Percentiles rank a stretch among this genome's conserved stretches.
Evolutionary conservation across 495 filamentous ascomycete genomes (phyloP).

Genomic region (Tuber borchii): DNA sequence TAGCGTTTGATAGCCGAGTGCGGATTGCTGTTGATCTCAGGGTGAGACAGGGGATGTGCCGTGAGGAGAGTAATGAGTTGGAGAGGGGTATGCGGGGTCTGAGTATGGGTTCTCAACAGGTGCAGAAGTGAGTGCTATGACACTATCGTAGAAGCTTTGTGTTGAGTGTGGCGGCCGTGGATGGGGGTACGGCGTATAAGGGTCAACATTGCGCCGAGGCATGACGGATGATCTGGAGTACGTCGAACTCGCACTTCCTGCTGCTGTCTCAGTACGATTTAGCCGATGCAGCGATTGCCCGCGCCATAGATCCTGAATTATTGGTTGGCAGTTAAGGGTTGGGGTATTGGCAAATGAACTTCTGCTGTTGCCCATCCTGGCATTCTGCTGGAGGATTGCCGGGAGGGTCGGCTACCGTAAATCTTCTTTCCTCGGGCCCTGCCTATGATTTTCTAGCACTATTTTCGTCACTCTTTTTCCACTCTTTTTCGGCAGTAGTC

Average conservation of each 20-base stretch:
- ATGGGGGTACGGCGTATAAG: not conserved
- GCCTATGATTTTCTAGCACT: no score
- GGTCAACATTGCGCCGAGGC: not conserved
- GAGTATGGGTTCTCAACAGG: not conserved
- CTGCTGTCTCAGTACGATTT: not conserved
- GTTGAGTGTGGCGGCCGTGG: not conserved
- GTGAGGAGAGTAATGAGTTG: not conserved
- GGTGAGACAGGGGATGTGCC: no score
- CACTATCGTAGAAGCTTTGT: not conserved
- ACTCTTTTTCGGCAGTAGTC: no score
- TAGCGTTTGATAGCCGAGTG: no score
- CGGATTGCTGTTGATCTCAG: no score
- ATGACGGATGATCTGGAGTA: not conserved
- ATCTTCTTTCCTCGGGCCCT: constrained; percentile 67
- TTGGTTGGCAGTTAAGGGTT: not conserved
- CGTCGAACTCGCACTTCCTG: not conserved
- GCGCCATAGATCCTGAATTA: not conserved
- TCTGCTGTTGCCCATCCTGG: not conserved
- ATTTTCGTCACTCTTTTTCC: no score
- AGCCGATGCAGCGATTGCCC: not conserved
- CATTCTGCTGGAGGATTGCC: constrained; percentile 27
- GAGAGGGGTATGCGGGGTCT: not conserved
- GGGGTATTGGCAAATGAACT: not conserved
- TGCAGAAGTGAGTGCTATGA: not conserved
- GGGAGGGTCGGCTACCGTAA: constrained; percentile 63